Evolutionary conservation across 345 rosid genomes (phyloP).

Genomic region (Lepidium africanum): DNA sequence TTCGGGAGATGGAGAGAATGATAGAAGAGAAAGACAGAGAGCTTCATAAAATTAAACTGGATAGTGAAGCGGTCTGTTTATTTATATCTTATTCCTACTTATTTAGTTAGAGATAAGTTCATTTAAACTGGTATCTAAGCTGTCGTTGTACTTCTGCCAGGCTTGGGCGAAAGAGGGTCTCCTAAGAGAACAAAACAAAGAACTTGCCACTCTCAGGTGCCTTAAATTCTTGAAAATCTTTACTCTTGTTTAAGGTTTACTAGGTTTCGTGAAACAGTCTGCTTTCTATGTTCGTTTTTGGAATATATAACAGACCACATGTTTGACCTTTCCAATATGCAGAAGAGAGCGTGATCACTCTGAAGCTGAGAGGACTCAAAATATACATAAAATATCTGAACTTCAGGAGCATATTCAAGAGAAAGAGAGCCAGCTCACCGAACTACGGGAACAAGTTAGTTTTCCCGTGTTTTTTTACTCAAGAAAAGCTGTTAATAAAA

Average conservation of each 20-base stretch:
- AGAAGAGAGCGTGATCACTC: constrained; percentile 98
- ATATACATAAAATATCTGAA: constrained; percentile 66
- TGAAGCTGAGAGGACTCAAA: constrained; percentile 89
- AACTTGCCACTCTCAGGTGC: constrained; percentile 75
- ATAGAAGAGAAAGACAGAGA: constrained; percentile 85
- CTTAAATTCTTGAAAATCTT: constrained; percentile 22
- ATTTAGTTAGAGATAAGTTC: neutral
- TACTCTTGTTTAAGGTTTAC: constrained; percentile 3
- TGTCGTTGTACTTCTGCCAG: constrained; percentile 36
- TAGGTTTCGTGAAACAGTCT: neutral
- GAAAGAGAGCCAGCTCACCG: constrained; percentile 74
- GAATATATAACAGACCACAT: neutral
- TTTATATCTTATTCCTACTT: neutral
- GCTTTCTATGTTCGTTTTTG: neutral
- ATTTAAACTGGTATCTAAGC: neutral
- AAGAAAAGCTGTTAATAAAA: neutral
- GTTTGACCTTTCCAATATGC: constrained; percentile 17
- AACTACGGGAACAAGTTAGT: constrained; percentile 88
- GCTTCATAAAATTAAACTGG: constrained; percentile 69
- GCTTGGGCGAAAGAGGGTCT: constrained; percentile 98
- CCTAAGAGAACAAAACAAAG: constrained; percentile 82
- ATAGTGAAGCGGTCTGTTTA: constrained; percentile 72
- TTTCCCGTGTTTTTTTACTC: neutral
- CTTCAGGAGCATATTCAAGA: constrained; percentile 90
- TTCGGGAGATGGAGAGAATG: constrained; percentile 63